Evolutionary conservation across 2,329 filamentous ascomycete genomes (phyloP), one percentile per base, ranked within the genome.

Genomic region (Coniochaeta ligniaria): DNA sequence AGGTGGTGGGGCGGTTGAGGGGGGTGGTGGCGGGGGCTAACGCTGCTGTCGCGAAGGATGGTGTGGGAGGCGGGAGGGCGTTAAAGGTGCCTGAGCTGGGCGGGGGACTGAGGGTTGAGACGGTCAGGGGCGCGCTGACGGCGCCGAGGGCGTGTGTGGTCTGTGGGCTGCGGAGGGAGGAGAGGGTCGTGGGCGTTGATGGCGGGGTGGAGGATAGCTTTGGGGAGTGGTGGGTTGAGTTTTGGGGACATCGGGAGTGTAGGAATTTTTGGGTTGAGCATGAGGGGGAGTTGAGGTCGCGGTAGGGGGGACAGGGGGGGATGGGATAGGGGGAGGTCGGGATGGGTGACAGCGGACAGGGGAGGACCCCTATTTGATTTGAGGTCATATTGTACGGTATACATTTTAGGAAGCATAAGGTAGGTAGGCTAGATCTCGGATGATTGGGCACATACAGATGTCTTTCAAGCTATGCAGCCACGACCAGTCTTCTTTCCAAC

Each of bases 171-270:
- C 95, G 91, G 76, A 81, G 94, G 64, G 92, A 96, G 45, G 94
- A 98, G 75, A 83, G 94, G 57, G 80, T 97, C 12, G 73, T 77
- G 22, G 91, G 87, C 69, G 83, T 95, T 36, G 92, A 96, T 69
- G 78, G 87, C 59, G 81, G 87, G 28, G 85, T 96, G 9, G 87
- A 94, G 68, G 94, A 98, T 73, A 92, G 90, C 72, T 97, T 97
- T 78, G 92, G 92, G 14, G 94, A 98, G 76, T 98, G 92, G 91
- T 98, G 94, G 94, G 80, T 89, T 47, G 92, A 97, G 54, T 88
- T 94, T 72, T 93, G 92, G 89, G 91, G 89, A 0, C 90, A 93
- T 74, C 78, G 84, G 63, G 83, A 85, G 22, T 98, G 94, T 74
- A 85, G 85, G 71, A 88, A 89, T 63, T 96, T 96, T 70, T 98